These are phyloP conservation scores for Cladophialophora immunda DNA, from an alignment of 2,329 filamentous ascomycete species.

Conservation along the genomic window DNA sequence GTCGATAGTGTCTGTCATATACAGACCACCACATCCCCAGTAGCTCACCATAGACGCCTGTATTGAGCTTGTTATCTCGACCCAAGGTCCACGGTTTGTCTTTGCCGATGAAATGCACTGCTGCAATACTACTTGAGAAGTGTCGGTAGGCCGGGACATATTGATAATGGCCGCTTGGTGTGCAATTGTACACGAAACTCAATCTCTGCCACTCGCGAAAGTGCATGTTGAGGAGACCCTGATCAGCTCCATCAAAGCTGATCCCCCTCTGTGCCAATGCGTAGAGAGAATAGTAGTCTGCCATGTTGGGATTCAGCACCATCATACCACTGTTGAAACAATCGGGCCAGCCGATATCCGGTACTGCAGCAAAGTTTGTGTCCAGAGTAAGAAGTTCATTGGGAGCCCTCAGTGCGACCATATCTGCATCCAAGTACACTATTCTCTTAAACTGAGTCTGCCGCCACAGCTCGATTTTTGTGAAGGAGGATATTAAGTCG, in stretches of 20 bases:
- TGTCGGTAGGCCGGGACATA: conserved; percentile 95
- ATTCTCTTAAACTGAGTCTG: conserved; percentile 89
- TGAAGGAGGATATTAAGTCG: conserved; percentile 91
- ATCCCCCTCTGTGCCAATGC: conserved; percentile 85
- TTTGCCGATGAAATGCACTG: conserved; percentile 93
- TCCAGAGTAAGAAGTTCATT: conserved; percentile 86
- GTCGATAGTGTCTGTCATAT: conserved; percentile 82
- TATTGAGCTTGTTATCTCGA: conserved; percentile 62
- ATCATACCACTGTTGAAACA: conserved; percentile 98
- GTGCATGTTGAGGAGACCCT: conserved; percentile 94
- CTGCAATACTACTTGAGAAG: conserved; percentile 86
- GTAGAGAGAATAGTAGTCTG: conserved; percentile 84
- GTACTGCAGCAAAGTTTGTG: conserved; percentile 74
- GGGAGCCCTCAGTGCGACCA: conserved; percentile 87
- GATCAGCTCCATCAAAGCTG: conserved; percentile 96
- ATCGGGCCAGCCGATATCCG: conserved; percentile 98
- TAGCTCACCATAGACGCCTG: conserved; percentile 81
- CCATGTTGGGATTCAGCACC: conserved; percentile 85
- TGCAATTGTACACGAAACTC: conserved; percentile 97
- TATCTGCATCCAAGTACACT: conserved; percentile 93
- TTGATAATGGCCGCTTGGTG: conserved; percentile 95
- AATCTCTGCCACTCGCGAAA: conserved; percentile 86
- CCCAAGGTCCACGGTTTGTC: conserved; percentile 87
- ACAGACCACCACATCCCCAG: conserved; percentile 91
- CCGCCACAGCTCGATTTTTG: conserved; percentile 94